Percentiles rank a stretch among this genome's conserved stretches.
Evolutionary conservation across 129 eudicot genomes (phyloP).

Genomic region (Flaveria linearis): DNA sequence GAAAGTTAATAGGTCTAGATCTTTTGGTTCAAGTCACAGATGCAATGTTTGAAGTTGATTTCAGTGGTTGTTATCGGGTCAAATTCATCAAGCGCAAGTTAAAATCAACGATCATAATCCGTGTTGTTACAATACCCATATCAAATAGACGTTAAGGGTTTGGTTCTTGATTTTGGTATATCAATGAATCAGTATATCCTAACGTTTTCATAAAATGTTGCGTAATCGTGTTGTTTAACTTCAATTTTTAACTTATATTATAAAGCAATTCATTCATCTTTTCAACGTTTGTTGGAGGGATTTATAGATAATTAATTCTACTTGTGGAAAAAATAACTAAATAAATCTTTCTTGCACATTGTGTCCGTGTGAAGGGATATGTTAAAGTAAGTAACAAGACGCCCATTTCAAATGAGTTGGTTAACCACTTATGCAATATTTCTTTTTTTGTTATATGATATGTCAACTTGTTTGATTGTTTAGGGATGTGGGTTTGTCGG

Average conservation of each 20-base stretch:
- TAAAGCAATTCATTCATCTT: neutral
- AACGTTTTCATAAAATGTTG: neutral
- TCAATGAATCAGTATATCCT: too few relatives aligned
- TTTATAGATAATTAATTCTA: neutral
- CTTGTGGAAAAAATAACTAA: neutral
- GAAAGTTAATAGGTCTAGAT: too few relatives aligned
- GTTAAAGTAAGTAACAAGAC: neutral
- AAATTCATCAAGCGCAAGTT: too few relatives aligned
- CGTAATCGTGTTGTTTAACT: neutral
- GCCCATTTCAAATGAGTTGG: conserved; percentile 21
- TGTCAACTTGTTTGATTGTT: neutral
- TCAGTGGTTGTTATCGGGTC: too few relatives aligned
- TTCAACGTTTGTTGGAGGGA: neutral
- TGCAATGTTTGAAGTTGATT: too few relatives aligned
- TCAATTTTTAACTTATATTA: neutral
- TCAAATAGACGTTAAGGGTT: too few relatives aligned
- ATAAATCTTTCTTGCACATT: neutral
- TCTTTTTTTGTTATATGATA: neutral
- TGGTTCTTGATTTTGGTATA: too few relatives aligned
- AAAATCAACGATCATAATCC: too few relatives aligned
- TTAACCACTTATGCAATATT: neutral
- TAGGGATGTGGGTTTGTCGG: neutral
- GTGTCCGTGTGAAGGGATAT: conserved; percentile 12
- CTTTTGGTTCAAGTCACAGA: too few relatives aligned
- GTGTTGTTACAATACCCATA: too few relatives aligned